A percentile compares a stretch with the other conserved stretches of the same genome.
These are phyloP conservation scores for Quercus suber DNA, from an alignment of 306 rosid genomes.

Conservation along the genomic window DNA sequence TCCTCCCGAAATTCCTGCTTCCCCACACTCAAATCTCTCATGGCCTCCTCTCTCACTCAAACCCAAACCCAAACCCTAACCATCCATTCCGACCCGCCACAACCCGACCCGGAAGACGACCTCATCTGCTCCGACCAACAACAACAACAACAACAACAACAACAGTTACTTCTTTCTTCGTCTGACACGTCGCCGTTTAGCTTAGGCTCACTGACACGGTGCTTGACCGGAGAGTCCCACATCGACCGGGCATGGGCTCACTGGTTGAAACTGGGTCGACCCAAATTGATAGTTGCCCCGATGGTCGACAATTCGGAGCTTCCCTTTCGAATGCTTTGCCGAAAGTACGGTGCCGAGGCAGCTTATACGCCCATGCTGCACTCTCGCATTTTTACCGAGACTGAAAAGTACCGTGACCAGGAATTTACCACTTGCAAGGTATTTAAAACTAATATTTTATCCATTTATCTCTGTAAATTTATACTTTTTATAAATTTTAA, in stretches of 20 bases:
- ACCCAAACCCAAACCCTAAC: slow-evolving; percentile 11
- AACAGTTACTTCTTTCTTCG: not conserved
- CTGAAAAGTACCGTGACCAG: slow-evolving; percentile 72
- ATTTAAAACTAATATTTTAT: not conserved
- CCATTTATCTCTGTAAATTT: not conserved
- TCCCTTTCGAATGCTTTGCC: slow-evolving; percentile 86
- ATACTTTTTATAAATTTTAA: too few species aligned
- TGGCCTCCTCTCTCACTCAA: slow-evolving; percentile 40
- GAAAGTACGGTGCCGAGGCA: slow-evolving; percentile 77
- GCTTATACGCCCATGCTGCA: slow-evolving; percentile 65
- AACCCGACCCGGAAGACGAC: slow-evolving; percentile 33
- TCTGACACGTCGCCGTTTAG: slow-evolving; percentile 12
- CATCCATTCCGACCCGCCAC: slow-evolving; percentile 23
- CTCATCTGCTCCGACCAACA: slow-evolving; percentile 33
- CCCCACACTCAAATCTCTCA: slow-evolving; percentile 16
- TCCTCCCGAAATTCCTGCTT: not conserved
- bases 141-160: not conserved
- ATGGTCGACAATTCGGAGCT: slow-evolving; percentile 98
- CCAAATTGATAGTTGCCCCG: slow-evolving; percentile 83
- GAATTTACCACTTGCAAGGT: slow-evolving; percentile 92
- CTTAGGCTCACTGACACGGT: slow-evolving; percentile 25
- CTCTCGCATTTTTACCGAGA: slow-evolving; percentile 58
- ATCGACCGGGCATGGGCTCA: slow-evolving; percentile 82
- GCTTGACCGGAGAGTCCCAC: slow-evolving; percentile 46
- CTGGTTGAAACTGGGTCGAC: slow-evolving; percentile 81